phyloP scores from a whole-genome alignment of 257 asterid genomes.

The Mentha longifolia region DNA sequence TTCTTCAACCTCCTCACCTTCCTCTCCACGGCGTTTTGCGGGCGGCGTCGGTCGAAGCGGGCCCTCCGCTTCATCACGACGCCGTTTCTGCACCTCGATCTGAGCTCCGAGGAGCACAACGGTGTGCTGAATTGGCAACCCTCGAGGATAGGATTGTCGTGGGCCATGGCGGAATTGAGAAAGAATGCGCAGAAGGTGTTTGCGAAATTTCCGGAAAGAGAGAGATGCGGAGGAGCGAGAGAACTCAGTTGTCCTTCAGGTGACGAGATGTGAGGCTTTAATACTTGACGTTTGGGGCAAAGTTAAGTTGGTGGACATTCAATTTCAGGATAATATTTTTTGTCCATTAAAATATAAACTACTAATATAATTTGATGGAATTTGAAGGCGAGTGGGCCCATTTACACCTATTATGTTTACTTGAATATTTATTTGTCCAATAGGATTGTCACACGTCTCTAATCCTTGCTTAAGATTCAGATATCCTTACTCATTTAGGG shows the following conservation, averaged over 20 bases:
- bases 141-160: conserved; percentile 35
- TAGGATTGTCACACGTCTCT: conserved; percentile 19
- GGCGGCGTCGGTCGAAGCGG: conserved; percentile 29
- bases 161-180: conserved; percentile 22
- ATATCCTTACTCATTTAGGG: not conserved
- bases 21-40: conserved; percentile 36
- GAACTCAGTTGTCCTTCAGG: conserved; percentile 18
- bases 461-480: conserved; percentile 3
- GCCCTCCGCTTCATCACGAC: conserved; percentile 48
- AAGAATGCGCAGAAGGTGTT: conserved; percentile 15
- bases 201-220: conserved; percentile 14
- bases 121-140: conserved; percentile 29
- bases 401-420: conserved; percentile 19
- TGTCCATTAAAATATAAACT: not conserved
- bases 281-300: conserved; percentile 27
- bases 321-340: conserved; percentile 47
- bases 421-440: conserved; percentile 26
- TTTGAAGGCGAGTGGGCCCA: conserved; percentile 28
- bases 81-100: conserved; percentile 30
- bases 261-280: conserved; percentile 28
- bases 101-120: not conserved
- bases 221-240: not conserved
- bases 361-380: not conserved
- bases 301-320: conserved; percentile 26
- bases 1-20: conserved; percentile 59